phyloP scores from a whole-genome alignment of 495 filamentous ascomycete genomes.

The Aspergillus steynii region DNA sequence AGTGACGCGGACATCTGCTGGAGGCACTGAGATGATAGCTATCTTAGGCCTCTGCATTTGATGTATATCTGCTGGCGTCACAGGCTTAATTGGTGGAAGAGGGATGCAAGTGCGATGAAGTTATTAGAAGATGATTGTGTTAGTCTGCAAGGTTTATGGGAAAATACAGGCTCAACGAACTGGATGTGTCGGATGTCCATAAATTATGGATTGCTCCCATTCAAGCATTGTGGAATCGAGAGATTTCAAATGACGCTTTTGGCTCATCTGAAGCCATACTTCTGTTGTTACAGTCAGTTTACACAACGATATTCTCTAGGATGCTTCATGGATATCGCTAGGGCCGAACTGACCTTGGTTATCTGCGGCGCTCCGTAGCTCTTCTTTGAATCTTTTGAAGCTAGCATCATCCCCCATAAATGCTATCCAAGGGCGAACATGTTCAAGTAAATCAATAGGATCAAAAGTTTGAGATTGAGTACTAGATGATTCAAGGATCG shows the following conservation, averaged over 20 bases:
- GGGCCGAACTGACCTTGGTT: too few relatives aligned
- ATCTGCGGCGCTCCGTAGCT: too few relatives aligned
- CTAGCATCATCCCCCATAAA: too few relatives aligned
- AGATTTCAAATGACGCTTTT: background rate
- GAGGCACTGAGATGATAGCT: constrained; percentile 14
- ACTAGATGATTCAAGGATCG: too few relatives aligned
- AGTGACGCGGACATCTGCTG: background rate
- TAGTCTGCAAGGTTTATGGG: background rate
- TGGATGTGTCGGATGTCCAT: constrained; percentile 22
- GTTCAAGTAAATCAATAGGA: too few relatives aligned
- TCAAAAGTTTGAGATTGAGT: too few relatives aligned
- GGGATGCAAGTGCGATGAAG: constrained; percentile 18
- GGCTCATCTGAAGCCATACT: background rate
- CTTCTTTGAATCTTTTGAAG: too few relatives aligned
- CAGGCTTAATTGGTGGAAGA: constrained; percentile 10
- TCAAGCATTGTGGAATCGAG: background rate
- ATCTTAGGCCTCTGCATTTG: constrained; percentile 13
- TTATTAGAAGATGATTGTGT: constrained; percentile 7
- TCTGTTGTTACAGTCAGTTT: background rate
- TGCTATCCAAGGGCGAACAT: too few relatives aligned
- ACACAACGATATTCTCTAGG: too few relatives aligned
- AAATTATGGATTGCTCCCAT: constrained; percentile 21
- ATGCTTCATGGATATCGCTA: too few relatives aligned
- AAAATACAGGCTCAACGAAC: background rate
- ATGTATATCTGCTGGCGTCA: constrained; percentile 13